Conservation (phyloP, 2,329 filamentous ascomycete genomes). For the Fusarium sp. region DNA sequence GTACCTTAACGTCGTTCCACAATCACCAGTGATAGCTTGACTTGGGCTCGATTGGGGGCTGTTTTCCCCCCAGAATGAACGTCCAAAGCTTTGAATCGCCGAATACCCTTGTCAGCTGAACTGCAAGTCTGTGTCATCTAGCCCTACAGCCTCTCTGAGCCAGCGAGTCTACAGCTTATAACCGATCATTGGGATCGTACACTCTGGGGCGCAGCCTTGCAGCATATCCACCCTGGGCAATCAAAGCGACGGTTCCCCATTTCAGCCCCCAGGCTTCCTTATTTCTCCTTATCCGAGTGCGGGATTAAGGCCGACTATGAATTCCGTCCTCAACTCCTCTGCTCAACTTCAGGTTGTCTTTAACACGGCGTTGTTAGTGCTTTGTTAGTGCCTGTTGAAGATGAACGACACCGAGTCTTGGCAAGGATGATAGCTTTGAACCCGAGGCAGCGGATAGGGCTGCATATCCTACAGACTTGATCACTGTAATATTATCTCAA, state of each 20-base stretch:
- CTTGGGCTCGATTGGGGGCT: not conserved
- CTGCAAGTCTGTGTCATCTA: not conserved
- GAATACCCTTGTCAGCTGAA: not conserved
- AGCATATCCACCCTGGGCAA: not conserved
- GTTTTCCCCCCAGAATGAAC: not conserved
- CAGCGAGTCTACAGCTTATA: not conserved
- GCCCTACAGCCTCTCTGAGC: not conserved
- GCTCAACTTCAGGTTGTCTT: not conserved
- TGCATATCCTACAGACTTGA: not conserved
- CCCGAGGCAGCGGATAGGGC: not conserved
- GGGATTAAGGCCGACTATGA: not conserved
- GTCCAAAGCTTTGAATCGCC: not conserved
- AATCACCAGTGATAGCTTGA: not conserved
- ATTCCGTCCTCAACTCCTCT: not conserved
- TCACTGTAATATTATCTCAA: not conserved
- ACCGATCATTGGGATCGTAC: not conserved
- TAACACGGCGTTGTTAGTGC: not conserved
- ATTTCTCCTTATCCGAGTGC: not conserved
- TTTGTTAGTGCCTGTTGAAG: not conserved
- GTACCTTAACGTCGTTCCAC: not conserved
- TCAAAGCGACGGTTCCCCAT: not conserved
- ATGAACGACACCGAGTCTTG: not conserved
- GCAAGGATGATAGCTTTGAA: not conserved
- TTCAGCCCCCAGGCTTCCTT: not conserved
- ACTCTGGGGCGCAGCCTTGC: not conserved